Evolutionary conservation across 164 flowering plant species (phyloP).

Genomic region (Macadamia tetraphylla): DNA sequence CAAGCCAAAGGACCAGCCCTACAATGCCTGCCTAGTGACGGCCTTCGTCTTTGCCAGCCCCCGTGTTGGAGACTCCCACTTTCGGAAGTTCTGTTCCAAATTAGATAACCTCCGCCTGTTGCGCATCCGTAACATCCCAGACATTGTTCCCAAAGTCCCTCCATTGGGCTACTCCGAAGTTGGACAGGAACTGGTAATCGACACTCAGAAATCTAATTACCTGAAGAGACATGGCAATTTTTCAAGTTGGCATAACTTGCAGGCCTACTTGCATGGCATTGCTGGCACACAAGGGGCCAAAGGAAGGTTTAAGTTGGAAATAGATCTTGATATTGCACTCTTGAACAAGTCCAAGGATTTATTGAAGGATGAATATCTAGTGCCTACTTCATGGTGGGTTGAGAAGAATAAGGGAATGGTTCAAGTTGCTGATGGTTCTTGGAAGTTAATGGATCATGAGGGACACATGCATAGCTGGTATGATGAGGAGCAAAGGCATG

Average conservation of each 20-base stretch:
- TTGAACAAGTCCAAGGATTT: constrained; percentile 50
- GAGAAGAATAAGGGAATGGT: constrained; percentile 75
- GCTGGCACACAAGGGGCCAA: constrained; percentile 67
- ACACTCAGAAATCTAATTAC: constrained; percentile 55
- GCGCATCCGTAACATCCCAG: constrained; percentile 41
- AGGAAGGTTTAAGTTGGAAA: constrained; percentile 55
- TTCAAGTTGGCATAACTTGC: constrained; percentile 55
- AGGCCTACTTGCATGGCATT: constrained; percentile 76
- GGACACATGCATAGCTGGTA: too few species aligned
- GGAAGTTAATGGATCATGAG: constrained; percentile 52
- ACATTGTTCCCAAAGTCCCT: constrained; percentile 78
- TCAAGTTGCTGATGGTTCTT: constrained; percentile 59
- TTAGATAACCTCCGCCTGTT: constrained; percentile 32
- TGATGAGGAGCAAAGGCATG: too few species aligned
- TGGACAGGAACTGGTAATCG: constrained; percentile 57
- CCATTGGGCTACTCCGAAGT: constrained; percentile 50
- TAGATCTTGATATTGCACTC: constrained; percentile 50
- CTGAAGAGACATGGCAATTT: constrained; percentile 52
- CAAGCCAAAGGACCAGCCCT: constrained; percentile 17
- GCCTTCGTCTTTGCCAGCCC: constrained; percentile 65
- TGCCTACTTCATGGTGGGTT: constrained; percentile 63
- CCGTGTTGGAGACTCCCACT: constrained; percentile 56
- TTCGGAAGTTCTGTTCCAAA: constrained; percentile 24
- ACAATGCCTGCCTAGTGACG: constrained; percentile 45
- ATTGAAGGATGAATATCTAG: constrained; percentile 55